phyloP scores from a whole-genome alignment of 768 basidiomycete genomes.

The Boletus subcaerulescens region DNA sequence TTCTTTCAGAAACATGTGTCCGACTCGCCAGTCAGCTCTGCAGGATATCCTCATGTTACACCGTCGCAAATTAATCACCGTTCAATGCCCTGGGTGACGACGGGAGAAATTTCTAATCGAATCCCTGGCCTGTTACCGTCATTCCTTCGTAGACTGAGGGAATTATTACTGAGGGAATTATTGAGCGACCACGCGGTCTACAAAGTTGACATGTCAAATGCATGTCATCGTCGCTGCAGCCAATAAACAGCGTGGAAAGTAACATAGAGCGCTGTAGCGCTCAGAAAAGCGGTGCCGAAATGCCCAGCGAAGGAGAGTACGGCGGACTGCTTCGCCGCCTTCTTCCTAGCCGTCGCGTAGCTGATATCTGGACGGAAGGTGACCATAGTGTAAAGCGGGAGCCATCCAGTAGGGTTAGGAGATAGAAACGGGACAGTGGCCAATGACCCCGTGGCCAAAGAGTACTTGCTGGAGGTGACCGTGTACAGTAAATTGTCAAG shows the following conservation, averaged over 20 bases:
- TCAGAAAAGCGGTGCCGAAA: constrained; percentile 44
- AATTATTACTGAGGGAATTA: constrained; percentile 32
- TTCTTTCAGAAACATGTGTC: constrained; percentile 26
- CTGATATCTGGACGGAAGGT: constrained; percentile 95
- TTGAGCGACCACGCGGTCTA: constrained; percentile 28
- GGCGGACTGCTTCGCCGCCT: constrained; percentile 65
- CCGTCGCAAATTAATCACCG: constrained; percentile 36
- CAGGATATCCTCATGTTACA: constrained; percentile 33
- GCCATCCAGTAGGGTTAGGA: constrained; percentile 69
- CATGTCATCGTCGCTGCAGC: constrained; percentile 21
- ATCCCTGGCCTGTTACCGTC: constrained; percentile 14
- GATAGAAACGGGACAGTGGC: constrained; percentile 58
- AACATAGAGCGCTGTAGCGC: constrained; percentile 41
- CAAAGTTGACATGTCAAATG: constrained; percentile 27
- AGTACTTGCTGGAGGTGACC: constrained; percentile 50
- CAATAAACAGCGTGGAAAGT: constrained; percentile 18
- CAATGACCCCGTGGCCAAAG: constrained; percentile 46
- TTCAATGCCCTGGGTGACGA: constrained; percentile 21
- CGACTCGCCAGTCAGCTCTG: constrained; percentile 14
- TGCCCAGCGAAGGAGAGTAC: constrained; percentile 54
- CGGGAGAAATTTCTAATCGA: constrained; percentile 20
- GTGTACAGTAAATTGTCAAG: constrained; percentile 73
- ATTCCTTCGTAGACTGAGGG: constrained; percentile 25
- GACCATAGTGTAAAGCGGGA: constrained; percentile 95
- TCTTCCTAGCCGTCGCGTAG: constrained; percentile 76